Percentiles rank a stretch among this genome's conserved stretches.
These are phyloP conservation scores for Ambrosiella xylebori DNA, from an alignment of 2,329 filamentous ascomycete genomes.

Conservation along the genomic window DNA sequence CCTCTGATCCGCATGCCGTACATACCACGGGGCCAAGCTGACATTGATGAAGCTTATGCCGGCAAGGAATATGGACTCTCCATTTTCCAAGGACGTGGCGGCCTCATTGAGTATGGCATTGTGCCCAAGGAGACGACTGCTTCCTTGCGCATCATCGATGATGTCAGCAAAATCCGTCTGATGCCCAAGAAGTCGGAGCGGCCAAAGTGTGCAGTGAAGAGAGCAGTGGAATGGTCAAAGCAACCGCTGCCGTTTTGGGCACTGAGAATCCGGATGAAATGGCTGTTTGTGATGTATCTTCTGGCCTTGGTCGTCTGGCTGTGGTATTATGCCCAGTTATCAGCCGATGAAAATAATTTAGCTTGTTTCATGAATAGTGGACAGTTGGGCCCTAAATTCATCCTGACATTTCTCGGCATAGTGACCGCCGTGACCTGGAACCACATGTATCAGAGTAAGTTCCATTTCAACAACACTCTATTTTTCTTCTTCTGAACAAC, in stretches of 20 bases:
- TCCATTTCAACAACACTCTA: neutral
- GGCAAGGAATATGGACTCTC: slow-evolving; percentile 4
- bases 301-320: slow-evolving; percentile 4
- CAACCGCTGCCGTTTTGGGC: slow-evolving; percentile 6
- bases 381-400: slow-evolving; percentile 5
- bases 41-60: slow-evolving; percentile 4
- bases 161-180: neutral
- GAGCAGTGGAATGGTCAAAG: neutral
- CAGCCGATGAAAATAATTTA: neutral
- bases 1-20: slow-evolving; percentile 5
- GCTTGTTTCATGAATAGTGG: slow-evolving; percentile 10
- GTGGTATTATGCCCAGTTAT: slow-evolving; percentile 5
- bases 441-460: slow-evolving; percentile 9
- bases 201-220: neutral
- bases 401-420: slow-evolving; percentile 8
- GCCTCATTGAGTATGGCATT: slow-evolving; percentile 9
- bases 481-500: neutral
- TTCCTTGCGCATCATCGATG: slow-evolving; percentile 1
- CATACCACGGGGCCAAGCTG: neutral
- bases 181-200: neutral
- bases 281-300: slow-evolving; percentile 3
- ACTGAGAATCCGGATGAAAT: neutral
- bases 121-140: slow-evolving; percentile 5
- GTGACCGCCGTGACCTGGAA: slow-evolving; percentile 4
- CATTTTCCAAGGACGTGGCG: slow-evolving; percentile 4